These are phyloP conservation scores for Phylloboletellus chloephorus DNA, from an alignment of 1,284 basidiomycete species.

Conservation along the genomic window DNA sequence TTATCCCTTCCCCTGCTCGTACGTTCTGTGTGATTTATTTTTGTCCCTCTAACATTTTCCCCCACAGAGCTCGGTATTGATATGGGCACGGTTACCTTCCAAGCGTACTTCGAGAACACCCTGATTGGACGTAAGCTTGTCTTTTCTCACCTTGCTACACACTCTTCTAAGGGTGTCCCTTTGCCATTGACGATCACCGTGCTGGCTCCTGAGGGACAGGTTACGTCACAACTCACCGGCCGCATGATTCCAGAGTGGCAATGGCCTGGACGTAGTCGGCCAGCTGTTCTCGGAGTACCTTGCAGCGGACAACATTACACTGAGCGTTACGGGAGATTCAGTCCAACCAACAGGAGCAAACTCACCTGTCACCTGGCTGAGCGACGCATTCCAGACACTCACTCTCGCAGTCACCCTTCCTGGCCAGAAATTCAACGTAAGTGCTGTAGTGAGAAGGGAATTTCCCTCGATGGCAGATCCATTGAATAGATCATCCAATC, in stretches of 20 bases:
- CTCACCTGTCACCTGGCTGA: slow-evolving; percentile 59
- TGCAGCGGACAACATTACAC: slow-evolving; percentile 59
- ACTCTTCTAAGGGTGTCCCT: slow-evolving; percentile 8
- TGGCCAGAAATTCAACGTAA: slow-evolving; percentile 54
- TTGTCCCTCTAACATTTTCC: not conserved
- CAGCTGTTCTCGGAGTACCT: slow-evolving; percentile 65
- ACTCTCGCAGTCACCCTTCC: slow-evolving; percentile 59
- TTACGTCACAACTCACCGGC: slow-evolving; percentile 53
- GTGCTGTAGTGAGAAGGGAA: slow-evolving; percentile 7
- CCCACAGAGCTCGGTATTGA: slow-evolving; percentile 63
- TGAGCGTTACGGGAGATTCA: slow-evolving; percentile 55
- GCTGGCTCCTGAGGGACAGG: slow-evolving; percentile 48
- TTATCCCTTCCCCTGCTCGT: slow-evolving; percentile 67
- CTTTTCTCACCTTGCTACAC: not conserved
- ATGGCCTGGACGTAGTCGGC: slow-evolving; percentile 53
- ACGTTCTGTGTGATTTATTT: slow-evolving; percentile 25
- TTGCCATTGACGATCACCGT: slow-evolving; percentile 47
- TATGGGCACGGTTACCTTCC: slow-evolving; percentile 65
- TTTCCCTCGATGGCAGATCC: not conserved
- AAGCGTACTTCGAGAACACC: slow-evolving; percentile 51
- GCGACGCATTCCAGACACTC: slow-evolving; percentile 64
- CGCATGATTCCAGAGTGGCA: slow-evolving; percentile 58
- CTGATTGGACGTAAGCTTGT: slow-evolving; percentile 49
- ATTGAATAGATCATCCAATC: slow-evolving; percentile 55
- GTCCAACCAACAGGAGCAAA: slow-evolving; percentile 55